Conservation (phyloP, 1,284 basidiomycete species). For the Pulchroboletus neoregius region DNA sequence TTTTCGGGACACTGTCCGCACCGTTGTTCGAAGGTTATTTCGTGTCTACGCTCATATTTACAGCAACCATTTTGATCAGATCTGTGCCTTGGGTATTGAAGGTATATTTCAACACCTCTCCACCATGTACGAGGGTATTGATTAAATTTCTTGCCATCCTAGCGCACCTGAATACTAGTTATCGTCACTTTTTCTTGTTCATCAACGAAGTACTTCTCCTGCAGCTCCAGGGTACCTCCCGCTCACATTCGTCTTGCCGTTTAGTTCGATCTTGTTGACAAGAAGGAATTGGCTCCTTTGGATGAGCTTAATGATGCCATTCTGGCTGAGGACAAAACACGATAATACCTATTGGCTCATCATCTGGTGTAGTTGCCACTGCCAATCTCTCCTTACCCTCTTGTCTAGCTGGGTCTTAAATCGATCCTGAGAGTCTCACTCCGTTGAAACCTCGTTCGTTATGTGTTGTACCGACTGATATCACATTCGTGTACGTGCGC, state of each 20-base stretch:
- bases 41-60: slow-evolving; percentile 98
- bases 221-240: background rate
- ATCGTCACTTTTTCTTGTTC: slow-evolving; percentile 97
- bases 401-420: background rate
- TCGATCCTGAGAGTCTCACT: background rate
- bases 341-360: slow-evolving; percentile 23
- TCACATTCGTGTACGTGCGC: slow-evolving; percentile 12
- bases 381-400: background rate
- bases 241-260: slow-evolving; percentile 9
- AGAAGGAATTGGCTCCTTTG: slow-evolving; percentile 93
- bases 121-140: background rate
- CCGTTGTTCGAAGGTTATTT: slow-evolving; percentile 90
- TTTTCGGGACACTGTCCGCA: slow-evolving; percentile 89
- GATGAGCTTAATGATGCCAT: slow-evolving; percentile 98
- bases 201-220: slow-evolving; percentile 76
- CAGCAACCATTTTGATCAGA: slow-evolving; percentile 99
- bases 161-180: slow-evolving; percentile 99
- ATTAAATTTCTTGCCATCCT: slow-evolving; percentile 6
- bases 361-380: background rate
- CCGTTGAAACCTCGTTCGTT: background rate
- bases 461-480: slow-evolving; percentile 10
- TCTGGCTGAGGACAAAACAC: slow-evolving; percentile 75
- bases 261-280: slow-evolving; percentile 95
- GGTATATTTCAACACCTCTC: slow-evolving; percentile 46
- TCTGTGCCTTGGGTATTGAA: slow-evolving; percentile 97